Conservation (phyloP, 2,329 filamentous ascomycete species). For the Beauveria australis region DNA sequence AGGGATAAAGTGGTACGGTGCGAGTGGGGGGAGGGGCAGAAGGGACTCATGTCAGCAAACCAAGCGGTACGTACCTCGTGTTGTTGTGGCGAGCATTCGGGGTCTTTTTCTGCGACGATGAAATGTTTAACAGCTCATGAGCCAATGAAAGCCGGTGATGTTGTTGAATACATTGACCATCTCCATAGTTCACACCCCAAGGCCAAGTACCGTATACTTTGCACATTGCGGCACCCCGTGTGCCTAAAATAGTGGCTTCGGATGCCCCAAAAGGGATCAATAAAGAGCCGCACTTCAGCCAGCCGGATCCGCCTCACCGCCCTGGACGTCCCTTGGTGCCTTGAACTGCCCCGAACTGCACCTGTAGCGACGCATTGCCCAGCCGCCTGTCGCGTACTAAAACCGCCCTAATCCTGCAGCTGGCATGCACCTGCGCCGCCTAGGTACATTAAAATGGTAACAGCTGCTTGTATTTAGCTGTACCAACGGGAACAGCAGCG, state of each 20-base stretch:
- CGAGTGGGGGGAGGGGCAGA: not conserved
- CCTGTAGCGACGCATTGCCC: not conserved
- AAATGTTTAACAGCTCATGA: not conserved
- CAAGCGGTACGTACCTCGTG: not conserved
- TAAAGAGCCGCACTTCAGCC: constrained; percentile 10
- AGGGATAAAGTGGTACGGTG: not conserved
- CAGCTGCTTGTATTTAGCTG: not conserved
- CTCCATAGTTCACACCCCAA: too few relatives aligned
- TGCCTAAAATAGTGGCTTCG: too few relatives aligned
- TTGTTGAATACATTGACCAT: not conserved
- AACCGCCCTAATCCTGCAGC: not conserved
- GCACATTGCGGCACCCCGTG: too few relatives aligned
- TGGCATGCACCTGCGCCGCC: not conserved
- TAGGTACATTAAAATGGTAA: not conserved
- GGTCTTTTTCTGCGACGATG: not conserved
- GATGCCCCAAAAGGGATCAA: constrained; percentile 4
- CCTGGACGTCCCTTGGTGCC: not conserved
- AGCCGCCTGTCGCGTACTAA: not conserved
- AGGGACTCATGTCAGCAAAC: constrained; percentile 4
- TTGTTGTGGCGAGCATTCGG: not conserved
- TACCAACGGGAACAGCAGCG: too few relatives aligned
- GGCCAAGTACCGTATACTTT: too few relatives aligned
- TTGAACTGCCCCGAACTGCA: not conserved
- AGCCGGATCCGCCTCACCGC: constrained; percentile 10
- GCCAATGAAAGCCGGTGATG: not conserved